Percentiles rank a stretch among this genome's conserved stretches.
These are phyloP conservation scores for Eucalyptus guilfoylei DNA, from an alignment of 345 rosid genomes.

Conservation along the genomic window DNA sequence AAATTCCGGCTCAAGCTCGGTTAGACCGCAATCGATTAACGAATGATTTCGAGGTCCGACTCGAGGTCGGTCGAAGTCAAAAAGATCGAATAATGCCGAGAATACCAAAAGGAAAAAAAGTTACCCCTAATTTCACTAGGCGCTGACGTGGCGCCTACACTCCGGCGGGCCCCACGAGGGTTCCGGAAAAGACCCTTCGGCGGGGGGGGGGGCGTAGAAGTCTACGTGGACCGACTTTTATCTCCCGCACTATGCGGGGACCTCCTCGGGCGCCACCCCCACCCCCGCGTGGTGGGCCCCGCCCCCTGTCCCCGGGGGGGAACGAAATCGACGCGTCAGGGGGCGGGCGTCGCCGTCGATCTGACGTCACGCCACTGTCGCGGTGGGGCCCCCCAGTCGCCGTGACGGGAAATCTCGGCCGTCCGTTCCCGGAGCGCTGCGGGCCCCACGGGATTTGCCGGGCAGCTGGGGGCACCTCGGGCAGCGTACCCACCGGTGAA, in stretches of 20 bases:
- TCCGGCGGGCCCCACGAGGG: not conserved
- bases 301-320: not conserved
- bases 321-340: not conserved
- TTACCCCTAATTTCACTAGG: not conserved
- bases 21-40: not conserved
- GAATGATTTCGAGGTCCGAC: not conserved
- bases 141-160: not conserved
- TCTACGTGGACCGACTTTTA: not conserved
- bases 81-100: not conserved
- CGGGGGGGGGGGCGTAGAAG: not conserved
- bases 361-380: slow-evolving; percentile 4
- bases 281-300: not conserved
- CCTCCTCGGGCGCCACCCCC: too few species aligned
- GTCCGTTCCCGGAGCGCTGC: not conserved
- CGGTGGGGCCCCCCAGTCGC: not conserved
- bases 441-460: not conserved
- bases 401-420: not conserved
- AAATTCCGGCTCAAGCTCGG: not conserved
- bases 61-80: not conserved
- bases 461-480: not conserved
- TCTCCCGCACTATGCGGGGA: slow-evolving; percentile 12
- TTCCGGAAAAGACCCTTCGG: not conserved
- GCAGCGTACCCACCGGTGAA: not conserved
- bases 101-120: not conserved
- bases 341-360: not conserved